phyloP scores from a whole-genome alignment of 169 alveolate genomes.

The Plasmodium malariae region DNA sequence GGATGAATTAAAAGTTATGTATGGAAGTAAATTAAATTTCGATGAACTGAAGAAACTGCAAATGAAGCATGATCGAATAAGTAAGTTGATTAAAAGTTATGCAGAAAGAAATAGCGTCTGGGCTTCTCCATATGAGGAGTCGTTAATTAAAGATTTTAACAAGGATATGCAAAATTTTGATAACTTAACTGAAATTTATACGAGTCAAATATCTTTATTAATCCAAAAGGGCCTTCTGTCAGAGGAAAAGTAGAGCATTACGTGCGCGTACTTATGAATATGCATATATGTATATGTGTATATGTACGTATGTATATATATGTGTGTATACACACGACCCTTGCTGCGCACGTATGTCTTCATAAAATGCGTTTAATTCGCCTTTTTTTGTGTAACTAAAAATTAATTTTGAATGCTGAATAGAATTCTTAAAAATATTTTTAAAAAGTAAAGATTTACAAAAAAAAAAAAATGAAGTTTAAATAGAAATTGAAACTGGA shows the following conservation, averaged over 20 bases:
- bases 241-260: background rate
- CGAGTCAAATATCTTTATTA: constrained; percentile 53
- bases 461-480: too few relatives aligned
- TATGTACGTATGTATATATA: too few relatives aligned
- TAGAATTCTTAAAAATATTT: too few relatives aligned
- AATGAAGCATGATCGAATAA: constrained; percentile 11
- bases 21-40: background rate
- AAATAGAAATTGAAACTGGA: too few relatives aligned
- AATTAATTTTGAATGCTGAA: too few relatives aligned
- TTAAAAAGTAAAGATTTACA: too few relatives aligned
- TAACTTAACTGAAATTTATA: constrained; percentile 26
- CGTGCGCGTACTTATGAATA: background rate
- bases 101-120: constrained; percentile 18
- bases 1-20: background rate
- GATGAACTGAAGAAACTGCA: constrained; percentile 22
- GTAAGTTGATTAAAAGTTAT: constrained; percentile 27
- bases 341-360: too few relatives aligned
- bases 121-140: background rate
- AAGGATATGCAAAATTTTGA: constrained; percentile 17
- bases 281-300: constrained; percentile 1
- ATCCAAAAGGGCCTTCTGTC: constrained; percentile 14
- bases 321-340: too few relatives aligned
- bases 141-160: constrained; percentile 10
- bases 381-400: too few relatives aligned
- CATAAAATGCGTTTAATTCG: too few relatives aligned